Percentiles rank a stretch among this genome's conserved stretches.
Conservation (phyloP, 2,329 filamentous ascomycete genomes). For the Aspergillus nomiae region DNA sequence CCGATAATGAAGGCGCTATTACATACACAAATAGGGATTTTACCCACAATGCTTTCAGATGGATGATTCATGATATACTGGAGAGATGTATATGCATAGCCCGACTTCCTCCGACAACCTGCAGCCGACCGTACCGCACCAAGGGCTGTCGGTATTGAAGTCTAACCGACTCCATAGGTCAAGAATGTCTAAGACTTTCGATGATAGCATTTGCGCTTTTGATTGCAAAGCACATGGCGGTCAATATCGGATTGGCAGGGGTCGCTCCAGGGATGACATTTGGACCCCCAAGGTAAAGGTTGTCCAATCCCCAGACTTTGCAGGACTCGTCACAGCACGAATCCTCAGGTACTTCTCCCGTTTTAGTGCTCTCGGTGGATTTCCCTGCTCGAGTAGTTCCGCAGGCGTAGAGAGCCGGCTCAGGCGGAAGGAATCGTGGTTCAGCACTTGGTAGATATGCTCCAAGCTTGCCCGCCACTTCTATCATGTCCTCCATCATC, state of each 20-base stretch:
- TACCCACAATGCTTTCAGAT: no score
- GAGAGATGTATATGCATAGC: no score
- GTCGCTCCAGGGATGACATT: background rate
- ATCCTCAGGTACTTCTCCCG: background rate
- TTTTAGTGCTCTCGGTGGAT: background rate
- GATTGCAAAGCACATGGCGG: background rate
- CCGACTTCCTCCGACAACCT: no score
- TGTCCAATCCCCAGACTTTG: background rate
- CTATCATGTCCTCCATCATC: background rate
- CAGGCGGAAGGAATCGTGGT: background rate
- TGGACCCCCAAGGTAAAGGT: background rate
- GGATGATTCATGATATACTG: no score
- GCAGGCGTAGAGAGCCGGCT: background rate
- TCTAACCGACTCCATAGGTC: no score
- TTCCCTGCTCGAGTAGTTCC: background rate
- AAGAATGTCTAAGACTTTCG: no score
- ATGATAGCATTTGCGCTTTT: background rate
- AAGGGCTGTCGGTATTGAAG: no score
- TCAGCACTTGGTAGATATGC: background rate
- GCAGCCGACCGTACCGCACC: no score
- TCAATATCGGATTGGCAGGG: background rate
- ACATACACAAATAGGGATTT: no score
- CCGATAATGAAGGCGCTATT: no score
- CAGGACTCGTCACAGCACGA: background rate
- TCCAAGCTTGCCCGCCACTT: background rate